Evolutionary conservation across 305 asterid species (phyloP).

Genomic region (Petunia hybrid): DNA sequence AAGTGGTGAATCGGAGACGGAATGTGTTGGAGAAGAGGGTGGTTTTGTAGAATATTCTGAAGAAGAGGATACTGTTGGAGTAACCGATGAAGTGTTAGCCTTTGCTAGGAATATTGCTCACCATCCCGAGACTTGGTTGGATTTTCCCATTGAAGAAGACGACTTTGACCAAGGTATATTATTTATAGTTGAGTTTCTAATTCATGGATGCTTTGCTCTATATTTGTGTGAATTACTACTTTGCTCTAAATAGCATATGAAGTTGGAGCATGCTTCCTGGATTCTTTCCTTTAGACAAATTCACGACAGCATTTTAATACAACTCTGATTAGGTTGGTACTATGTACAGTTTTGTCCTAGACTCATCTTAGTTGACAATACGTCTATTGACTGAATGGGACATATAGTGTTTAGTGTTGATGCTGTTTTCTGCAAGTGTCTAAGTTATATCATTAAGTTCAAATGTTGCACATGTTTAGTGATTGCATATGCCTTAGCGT

Average conservation of each 20-base stretch:
- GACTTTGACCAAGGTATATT: conserved; percentile 81
- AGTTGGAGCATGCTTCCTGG: conserved; percentile 3
- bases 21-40: conserved; percentile 36
- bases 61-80: conserved; percentile 63
- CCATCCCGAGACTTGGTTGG: conserved; percentile 99
- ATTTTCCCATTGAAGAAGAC: conserved; percentile 74
- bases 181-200: too few species aligned
- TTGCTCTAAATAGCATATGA: too few species aligned
- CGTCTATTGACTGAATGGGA: not conserved
- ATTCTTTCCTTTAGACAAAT: not conserved
- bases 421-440: not conserved
- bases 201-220: too few species aligned
- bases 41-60: conserved; percentile 37
- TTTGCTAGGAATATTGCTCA: conserved; percentile 88
- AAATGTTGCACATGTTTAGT: not conserved
- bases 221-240: too few species aligned
- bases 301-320: not conserved
- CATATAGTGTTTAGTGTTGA: not conserved
- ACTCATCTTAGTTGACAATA: not conserved
- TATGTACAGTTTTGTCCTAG: not conserved
- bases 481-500: too few species aligned
- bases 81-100: conserved; percentile 81
- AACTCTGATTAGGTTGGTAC: conserved; percentile 2
- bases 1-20: conserved; percentile 43
- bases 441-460: not conserved